Evolutionary conservation across 257 asterid genomes (phyloP), one percentile per base, ranked within the genome.

Genomic region (Solanum raphanifolium): DNA sequence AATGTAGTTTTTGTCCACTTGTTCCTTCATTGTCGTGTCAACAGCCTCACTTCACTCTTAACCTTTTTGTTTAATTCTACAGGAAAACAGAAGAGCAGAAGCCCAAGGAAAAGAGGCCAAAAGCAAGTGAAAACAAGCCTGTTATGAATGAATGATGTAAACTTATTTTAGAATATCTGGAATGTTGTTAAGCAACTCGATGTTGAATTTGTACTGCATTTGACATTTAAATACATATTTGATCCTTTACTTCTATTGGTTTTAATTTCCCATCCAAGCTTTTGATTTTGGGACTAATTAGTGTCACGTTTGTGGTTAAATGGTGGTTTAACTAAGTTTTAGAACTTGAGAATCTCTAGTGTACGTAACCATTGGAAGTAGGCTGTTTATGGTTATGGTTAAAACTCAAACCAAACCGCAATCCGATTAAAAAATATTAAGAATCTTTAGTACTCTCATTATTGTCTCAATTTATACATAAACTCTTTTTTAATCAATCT

Each of bases 11-110:
- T 41, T 16, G 18, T 16, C 85, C 16, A 25, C 65, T 41, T 41
- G 25, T 3, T 15, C 84, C 16, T 38, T 29, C 75, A 13, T 13
- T 31, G 13, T 4, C 13, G 21, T 69, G 38, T 48, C 58, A 48
- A 48, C 58, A 48, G 58, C 58, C 21, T 48, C 58, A 48, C 60
- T 48, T 48, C 52, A 43, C 10, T n/a, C 84, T 87, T 87, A 23
- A 36, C 41, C 27, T 27, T 23, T n/a, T 71, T 8, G 29, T 21
- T 46, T 62, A 18, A 25, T 75, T 85, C 13, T 88, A 25, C 87
- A 97, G 99, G 96, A 97, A 96, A 97, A 92, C 92, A 39, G 99
- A 97, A 87, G 99, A 96, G 92, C 98, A 94, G 90, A 97, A 92
- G 93, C 99, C 99, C 21, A 96, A 92, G 96, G 98, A 96, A 85